Evolutionary conservation across 2,329 filamentous ascomycete genomes (phyloP), one percentile per base, ranked within the genome.

Genomic region (Apiospora marii): DNA sequence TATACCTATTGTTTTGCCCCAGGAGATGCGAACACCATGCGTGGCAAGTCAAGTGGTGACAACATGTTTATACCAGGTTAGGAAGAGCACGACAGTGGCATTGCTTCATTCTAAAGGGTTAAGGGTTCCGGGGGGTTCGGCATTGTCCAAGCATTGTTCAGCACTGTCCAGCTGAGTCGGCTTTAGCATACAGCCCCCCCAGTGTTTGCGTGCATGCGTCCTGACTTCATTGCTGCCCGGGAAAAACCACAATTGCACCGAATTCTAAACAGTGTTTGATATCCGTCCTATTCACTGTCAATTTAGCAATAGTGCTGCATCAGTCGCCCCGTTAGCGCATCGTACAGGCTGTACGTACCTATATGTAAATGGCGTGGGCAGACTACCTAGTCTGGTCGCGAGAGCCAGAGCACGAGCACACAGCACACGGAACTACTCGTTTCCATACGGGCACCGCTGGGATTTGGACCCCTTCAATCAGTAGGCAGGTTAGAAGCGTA

Each of bases 381-480:
- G 58, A n/a, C 58, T 64, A 64, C 24, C 48, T 24, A n/a, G 16
- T 7, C 49, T 27, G 34, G 53, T 30, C 14, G 53, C 3, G 19
- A 64, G 58, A 41, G 22, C 16, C 34, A 41, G 34, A 58, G 58
- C 34, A 41, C 58, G 34, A 37, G 58, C 58, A 64, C 58, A 41
- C 34, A 34, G n/a, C 19, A 37, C 58, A 41, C 58, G 58, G 58
- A 64, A 64, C 22, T 64, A 64, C 58, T 64, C 58, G 34, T 64
- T 64, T 64, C 58, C 58, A 64, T 41, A 64, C 22, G 19, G 58
- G 34, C 58, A 41, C 19, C 19, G 46, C 34, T 41, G 34, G 58
- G 58, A 64, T 41, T 41, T 64, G 58, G 58, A 64, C 58, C 58
- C 58, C 58, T 64, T 61, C 53, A 41, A 64, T 34, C 58, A 64